Percentiles rank a stretch among this genome's conserved stretches.
Conservation (phyloP, 768 basidiomycete genomes). For the Hygrocybe punicea region DNA sequence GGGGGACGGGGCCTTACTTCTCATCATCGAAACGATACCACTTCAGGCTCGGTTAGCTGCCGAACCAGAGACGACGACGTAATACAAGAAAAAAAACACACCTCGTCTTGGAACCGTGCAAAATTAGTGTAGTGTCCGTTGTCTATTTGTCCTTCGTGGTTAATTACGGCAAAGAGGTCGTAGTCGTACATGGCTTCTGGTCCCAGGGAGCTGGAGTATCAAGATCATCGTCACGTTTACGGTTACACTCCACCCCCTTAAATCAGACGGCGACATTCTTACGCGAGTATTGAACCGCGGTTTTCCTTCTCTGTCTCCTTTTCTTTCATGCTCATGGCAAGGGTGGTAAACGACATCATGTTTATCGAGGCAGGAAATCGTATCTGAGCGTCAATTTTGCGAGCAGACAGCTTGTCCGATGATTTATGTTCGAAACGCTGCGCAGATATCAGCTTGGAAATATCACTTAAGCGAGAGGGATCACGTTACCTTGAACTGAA, state of each 20-base stretch:
- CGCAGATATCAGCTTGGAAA: background rate
- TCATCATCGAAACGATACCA: constrained; percentile 97
- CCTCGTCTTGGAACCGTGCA: constrained; percentile 81
- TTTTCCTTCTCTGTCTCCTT: constrained; percentile 36
- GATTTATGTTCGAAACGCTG: constrained; percentile 92
- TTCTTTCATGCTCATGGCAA: constrained; percentile 49
- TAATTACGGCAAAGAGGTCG: constrained; percentile 89
- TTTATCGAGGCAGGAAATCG: constrained; percentile 80
- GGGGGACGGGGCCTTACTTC: constrained; percentile 67
- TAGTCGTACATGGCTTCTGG: constrained; percentile 79
- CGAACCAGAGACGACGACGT: background rate
- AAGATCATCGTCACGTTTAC: background rate
- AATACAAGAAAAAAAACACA: constrained; percentile 35
- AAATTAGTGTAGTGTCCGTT: constrained; percentile 94
- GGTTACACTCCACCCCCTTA: background rate
- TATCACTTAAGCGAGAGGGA: background rate
- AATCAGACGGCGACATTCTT: constrained; percentile 12
- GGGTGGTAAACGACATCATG: constrained; percentile 83
- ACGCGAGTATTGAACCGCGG: constrained; percentile 26
- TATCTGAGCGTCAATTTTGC: constrained; percentile 82
- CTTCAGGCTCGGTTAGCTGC: constrained; percentile 34
- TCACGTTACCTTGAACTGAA: constrained; percentile 85
- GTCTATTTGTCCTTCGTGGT: constrained; percentile 91
- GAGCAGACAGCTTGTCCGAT: constrained; percentile 64
- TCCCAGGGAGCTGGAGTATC: constrained; percentile 42